These are phyloP conservation scores for Cercospora brassicicola DNA, from an alignment of 2,329 filamentous ascomycete genomes.

Conservation along the genomic window DNA sequence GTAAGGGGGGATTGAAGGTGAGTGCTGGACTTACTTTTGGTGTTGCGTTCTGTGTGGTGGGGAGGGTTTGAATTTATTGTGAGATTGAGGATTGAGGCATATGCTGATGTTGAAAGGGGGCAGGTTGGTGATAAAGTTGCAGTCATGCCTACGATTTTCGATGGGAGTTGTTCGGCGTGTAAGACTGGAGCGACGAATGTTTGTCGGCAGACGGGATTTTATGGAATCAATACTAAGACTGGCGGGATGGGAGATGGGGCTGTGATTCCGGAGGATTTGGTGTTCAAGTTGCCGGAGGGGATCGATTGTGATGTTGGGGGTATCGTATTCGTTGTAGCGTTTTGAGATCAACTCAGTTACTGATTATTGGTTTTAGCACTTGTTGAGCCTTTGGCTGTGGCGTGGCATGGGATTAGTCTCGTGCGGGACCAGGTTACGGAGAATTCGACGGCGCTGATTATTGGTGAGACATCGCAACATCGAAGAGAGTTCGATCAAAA, in stretches of 20 bases:
- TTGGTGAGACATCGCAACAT: background rate
- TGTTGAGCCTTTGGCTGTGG: conserved; percentile 16
- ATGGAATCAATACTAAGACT: conserved; percentile 15
- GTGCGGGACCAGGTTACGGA: background rate
- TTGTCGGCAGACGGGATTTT: conserved; percentile 9
- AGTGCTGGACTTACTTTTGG: background rate
- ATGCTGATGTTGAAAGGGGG: background rate
- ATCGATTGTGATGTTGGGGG: conserved; percentile 19
- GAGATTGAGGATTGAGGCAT: background rate
- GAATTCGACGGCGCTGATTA: conserved; percentile 7
- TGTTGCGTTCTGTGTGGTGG: background rate
- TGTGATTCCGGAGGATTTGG: conserved; percentile 8
- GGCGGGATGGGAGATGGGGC: conserved; percentile 17
- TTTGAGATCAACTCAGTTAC: background rate
- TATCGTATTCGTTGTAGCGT: background rate
- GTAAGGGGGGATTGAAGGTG: conserved; percentile 9
- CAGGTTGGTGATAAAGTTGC: conserved; percentile 20
- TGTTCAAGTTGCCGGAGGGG: conserved; percentile 12
- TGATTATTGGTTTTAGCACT: background rate
- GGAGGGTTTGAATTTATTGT: background rate
- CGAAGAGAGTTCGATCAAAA: background rate
- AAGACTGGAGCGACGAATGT: conserved; percentile 10
- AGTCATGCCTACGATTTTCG: conserved; percentile 13
- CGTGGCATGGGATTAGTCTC: conserved; percentile 13
- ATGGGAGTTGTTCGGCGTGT: conserved; percentile 14